Conservation (phyloP, 176 grass and related monocot species). For the Cenchrus americanus region DNA sequence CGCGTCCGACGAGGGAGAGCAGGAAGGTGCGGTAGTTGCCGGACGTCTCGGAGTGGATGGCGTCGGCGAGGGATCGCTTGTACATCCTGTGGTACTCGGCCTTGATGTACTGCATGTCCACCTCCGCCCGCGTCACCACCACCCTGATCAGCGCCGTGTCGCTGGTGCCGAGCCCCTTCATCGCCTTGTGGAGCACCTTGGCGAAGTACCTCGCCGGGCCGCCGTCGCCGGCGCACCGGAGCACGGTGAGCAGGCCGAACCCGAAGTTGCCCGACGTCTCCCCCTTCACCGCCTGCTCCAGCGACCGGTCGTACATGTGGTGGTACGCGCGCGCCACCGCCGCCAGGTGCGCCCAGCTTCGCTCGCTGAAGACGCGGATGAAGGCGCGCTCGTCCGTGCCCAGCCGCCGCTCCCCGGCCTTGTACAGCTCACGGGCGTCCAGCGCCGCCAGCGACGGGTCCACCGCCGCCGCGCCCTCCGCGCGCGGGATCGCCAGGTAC, state of each 20-base stretch:
- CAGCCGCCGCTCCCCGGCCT: conserved; percentile 72
- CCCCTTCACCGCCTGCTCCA: conserved; percentile 68
- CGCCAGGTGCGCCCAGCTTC: conserved; percentile 66
- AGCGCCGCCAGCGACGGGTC: conserved; percentile 42
- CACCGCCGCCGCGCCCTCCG: conserved; percentile 41
- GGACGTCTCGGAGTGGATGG: conserved; percentile 80
- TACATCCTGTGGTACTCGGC: conserved; percentile 70
- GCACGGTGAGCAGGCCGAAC: conserved; percentile 64
- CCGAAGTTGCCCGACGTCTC: conserved; percentile 82
- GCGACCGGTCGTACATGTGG: conserved; percentile 51
- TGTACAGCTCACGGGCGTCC: conserved; percentile 70
- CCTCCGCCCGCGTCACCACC: conserved; percentile 68
- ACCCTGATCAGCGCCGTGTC: conserved; percentile 68
- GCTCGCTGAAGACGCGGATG: conserved; percentile 69
- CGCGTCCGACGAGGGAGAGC: conserved; percentile 69
- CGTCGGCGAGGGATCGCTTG: conserved; percentile 64
- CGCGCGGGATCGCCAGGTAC: conserved; percentile 47
- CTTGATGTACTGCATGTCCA: conserved; percentile 97
- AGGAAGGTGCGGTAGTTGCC: conserved; percentile 93
- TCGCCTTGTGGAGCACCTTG: conserved; percentile 71
- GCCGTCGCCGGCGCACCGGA: conserved; percentile 63
- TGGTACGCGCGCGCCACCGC: conserved; percentile 65
- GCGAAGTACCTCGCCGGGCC: conserved; percentile 79
- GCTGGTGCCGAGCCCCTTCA: conserved; percentile 81
- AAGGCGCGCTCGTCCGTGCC: conserved; percentile 87